Base-by-base conservation (phyloP, 2,329 filamentous ascomycete species). In the Cordyceps cateniannulata region DNA sequence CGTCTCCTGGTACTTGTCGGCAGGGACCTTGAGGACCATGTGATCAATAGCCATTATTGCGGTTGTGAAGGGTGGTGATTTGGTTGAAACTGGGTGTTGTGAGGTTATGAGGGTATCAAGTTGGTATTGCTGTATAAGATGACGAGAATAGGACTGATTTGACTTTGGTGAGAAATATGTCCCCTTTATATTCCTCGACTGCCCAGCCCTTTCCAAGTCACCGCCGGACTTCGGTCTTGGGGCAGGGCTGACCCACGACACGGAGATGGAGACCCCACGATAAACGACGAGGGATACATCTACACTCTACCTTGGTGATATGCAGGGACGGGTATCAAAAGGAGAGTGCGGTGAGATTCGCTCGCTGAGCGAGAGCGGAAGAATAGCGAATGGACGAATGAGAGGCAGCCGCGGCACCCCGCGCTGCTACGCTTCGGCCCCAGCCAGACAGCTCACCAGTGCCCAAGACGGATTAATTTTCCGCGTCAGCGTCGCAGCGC, bases 41-140 rank as follows among this genome's bases (percentile, higher is more conserved):
- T 76, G 74, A 49, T 74, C 69, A 63, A 76, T 72, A 35, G 69
- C 63, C 72, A 75, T 76, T 61, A 45, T 70, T 52, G 32, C 35
- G 42, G 29, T 35, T 49, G 27, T n/a, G 32, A n/a, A n/a, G 32
- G 32, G 45, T 6, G 38, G 18, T 16, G 45, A 29, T 24, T 9
- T 16, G n/a, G n/a, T 20, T 24, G 16, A 2, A 14, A 16, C 47
- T 16, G 24, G 9, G 27, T 38, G 2, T 51, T 49, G 4, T n/a
- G n/a, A n/a, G n/a, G n/a, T 49, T 27, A 29, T 18, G 16, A 14
- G n/a, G n/a, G 12, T 52, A 14, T 27, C 16, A 45, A n/a, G 25
- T 42, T 44, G n/a, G 47, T 40, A 20, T 38, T 9, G 47, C 42
- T 25, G 44, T 47, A 45, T 22, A 20, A 50, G 32, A 42, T 29